Conservation (phyloP, 441 rosid species). For the Jatropha multifida region DNA sequence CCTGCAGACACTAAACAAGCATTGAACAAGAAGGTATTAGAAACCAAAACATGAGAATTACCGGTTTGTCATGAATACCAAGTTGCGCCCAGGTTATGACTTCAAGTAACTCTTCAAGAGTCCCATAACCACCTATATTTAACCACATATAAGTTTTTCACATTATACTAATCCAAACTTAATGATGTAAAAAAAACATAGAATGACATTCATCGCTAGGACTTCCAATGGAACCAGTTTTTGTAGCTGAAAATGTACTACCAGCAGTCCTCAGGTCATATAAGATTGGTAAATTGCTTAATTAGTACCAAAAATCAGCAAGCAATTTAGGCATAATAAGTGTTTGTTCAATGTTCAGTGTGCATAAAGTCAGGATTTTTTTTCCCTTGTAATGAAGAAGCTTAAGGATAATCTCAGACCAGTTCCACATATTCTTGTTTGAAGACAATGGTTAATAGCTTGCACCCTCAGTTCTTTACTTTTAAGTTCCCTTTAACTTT, state of each 20-base stretch:
- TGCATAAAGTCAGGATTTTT: not conserved
- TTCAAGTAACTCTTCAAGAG: conserved; percentile 95
- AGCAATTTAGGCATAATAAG: not conserved
- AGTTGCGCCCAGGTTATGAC: conserved; percentile 97
- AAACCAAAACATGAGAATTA: conserved; percentile 24
- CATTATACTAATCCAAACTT: too few species aligned
- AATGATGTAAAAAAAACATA: too few species aligned
- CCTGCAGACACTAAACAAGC: not conserved
- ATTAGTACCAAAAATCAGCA: not conserved
- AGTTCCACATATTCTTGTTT: not conserved
- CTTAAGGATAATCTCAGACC: not conserved
- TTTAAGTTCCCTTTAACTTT: not conserved
- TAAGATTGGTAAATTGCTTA: not conserved
- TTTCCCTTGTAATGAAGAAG: not conserved
- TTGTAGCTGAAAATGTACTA: not conserved
- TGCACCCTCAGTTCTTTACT: not conserved
- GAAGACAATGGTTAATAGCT: not conserved
- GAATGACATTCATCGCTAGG: too few species aligned
- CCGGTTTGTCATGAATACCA: conserved; percentile 97
- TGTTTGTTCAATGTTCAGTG: not conserved
- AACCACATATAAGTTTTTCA: not conserved
- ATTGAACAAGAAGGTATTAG: conserved; percentile 2
- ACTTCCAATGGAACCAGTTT: not conserved
- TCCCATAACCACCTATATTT: conserved; percentile 91
- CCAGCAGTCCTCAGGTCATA: not conserved